phyloP scores from a whole-genome alignment of 2,329 filamentous ascomycete genomes.

The Fusarium sp. region DNA sequence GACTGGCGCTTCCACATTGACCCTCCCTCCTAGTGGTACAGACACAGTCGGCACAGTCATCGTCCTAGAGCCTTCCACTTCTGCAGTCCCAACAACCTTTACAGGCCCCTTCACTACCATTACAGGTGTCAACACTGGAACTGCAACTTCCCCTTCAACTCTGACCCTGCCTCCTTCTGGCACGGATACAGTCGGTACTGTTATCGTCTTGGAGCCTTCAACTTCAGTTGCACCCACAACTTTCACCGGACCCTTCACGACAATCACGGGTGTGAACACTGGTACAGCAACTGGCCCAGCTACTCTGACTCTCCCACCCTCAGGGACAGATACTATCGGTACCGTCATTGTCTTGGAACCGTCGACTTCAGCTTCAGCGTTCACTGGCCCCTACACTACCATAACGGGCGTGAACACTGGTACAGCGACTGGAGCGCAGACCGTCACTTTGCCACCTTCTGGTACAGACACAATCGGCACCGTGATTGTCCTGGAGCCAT shows the following conservation, averaged over 20 bases:
- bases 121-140: background rate
- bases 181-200: background rate
- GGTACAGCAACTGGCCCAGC: background rate
- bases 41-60: background rate
- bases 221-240: background rate
- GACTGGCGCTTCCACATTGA: background rate
- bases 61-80: background rate
- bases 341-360: background rate
- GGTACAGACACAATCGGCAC: background rate
- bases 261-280: background rate
- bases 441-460: background rate
- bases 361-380: background rate
- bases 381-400: background rate
- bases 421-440: background rate
- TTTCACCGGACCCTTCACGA: background rate
- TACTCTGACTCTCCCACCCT: background rate
- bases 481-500: background rate
- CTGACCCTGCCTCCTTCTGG: too few species aligned
- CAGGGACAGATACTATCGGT: background rate
- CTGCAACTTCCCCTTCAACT: too few species aligned
- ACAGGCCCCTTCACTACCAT: background rate
- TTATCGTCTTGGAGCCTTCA: background rate
- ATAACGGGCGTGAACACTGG: background rate
- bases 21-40: background rate
- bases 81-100: background rate